Evolutionary conservation across 1,284 basidiomycete genomes (phyloP).

Genomic region (Lentinus polychrous): DNA sequence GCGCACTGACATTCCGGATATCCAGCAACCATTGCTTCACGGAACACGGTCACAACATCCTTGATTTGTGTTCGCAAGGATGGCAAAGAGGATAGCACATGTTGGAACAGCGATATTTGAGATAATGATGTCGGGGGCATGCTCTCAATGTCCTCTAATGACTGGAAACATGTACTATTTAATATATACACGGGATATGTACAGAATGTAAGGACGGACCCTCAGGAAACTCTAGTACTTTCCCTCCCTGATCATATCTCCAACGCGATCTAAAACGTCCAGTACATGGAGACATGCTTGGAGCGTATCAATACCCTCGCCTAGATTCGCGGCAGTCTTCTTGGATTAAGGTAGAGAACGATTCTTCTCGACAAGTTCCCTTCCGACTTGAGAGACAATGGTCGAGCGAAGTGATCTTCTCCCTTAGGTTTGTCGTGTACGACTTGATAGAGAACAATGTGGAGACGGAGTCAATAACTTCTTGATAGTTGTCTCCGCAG

Average conservation of each 20-base stretch:
- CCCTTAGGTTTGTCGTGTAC: constrained; percentile 76
- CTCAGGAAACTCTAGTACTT: constrained; percentile 96
- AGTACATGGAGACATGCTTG: constrained; percentile 90
- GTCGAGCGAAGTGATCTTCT: constrained; percentile 70
- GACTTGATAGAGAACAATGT: constrained; percentile 93
- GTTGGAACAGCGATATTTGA: constrained; percentile 90
- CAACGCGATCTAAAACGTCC: constrained; percentile 92
- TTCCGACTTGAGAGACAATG: constrained; percentile 73
- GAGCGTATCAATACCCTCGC: constrained; percentile 92
- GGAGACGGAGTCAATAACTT: constrained; percentile 94
- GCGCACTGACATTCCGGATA: constrained; percentile 85
- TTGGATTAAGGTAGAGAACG: constrained; percentile 82
- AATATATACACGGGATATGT: constrained; percentile 15
- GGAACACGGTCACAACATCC: constrained; percentile 87
- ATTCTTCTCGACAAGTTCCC: constrained; percentile 87
- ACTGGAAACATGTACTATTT: constrained; percentile 42
- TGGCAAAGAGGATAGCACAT: constrained; percentile 88
- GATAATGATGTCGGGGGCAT: constrained; percentile 88
- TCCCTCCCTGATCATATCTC: constrained; percentile 86
- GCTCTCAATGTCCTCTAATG: constrained; percentile 88
- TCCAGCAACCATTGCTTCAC: constrained; percentile 98
- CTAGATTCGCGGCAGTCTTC: constrained; percentile 88
- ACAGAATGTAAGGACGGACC: constrained; percentile 50
- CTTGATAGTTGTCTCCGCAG: constrained; percentile 95
- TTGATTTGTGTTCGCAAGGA: constrained; percentile 87